These are phyloP conservation scores for Phytophthora multivora DNA, from an alignment of 352 stramenopile species.

Conservation along the genomic window DNA sequence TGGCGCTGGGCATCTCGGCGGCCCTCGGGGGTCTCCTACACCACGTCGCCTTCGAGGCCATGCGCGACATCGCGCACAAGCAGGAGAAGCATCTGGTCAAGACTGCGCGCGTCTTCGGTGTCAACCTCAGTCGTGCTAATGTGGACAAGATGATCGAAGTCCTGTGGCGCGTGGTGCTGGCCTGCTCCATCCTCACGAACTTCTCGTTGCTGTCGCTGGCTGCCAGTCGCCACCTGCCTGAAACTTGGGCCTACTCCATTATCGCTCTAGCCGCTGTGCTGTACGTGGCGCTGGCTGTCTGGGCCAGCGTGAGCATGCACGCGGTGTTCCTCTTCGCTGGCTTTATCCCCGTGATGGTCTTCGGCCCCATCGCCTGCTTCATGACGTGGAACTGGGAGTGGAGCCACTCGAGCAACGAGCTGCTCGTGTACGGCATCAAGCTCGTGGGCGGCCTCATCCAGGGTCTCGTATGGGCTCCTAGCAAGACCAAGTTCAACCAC, in stretches of 20 bases:
- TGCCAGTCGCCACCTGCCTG: conserved; percentile 73
- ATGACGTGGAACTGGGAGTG: conserved; percentile 85
- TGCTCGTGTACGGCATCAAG: conserved; percentile 85
- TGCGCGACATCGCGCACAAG: conserved; percentile 71
- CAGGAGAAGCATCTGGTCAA: conserved; percentile 70
- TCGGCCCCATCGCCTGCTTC: conserved; percentile 72
- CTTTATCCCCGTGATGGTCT: conserved; percentile 84
- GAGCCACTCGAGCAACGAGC: conserved; percentile 79
- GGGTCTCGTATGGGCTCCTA: conserved; percentile 79
- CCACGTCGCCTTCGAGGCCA: conserved; percentile 81
- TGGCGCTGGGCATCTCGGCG: conserved; percentile 81
- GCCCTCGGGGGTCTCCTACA: conserved; percentile 79
- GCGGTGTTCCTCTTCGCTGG: conserved; percentile 81
- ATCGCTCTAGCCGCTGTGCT: conserved; percentile 66
- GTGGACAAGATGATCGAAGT: conserved; percentile 78
- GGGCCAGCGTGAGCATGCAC: conserved; percentile 85
- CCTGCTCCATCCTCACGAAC: conserved; percentile 84
- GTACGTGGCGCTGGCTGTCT: conserved; percentile 78
- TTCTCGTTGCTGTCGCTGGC: conserved; percentile 83
- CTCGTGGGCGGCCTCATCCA: conserved; percentile 80
- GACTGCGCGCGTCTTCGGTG: conserved; percentile 75
- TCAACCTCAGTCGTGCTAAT: conserved; percentile 67
- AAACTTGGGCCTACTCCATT: conserved; percentile 77
- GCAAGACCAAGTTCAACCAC: conserved; percentile 89
- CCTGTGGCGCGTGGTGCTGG: conserved; percentile 84